phyloP scores from a whole-genome alignment of 2,329 filamentous ascomycete genomes.

The Phialophora verrucosa region DNA sequence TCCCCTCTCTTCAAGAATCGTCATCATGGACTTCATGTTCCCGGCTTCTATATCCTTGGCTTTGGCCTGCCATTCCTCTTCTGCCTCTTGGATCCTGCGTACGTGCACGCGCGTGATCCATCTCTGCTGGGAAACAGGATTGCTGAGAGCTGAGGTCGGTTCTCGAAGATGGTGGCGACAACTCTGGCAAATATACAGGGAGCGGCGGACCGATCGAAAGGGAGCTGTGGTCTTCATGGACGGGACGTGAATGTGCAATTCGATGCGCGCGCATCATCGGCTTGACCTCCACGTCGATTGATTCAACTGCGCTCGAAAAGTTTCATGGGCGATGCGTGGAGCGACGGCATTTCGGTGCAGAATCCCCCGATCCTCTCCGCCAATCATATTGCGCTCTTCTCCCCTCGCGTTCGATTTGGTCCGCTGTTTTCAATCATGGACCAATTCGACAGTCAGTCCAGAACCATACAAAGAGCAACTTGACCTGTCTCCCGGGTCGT shows the following conservation, averaged over 20 bases:
- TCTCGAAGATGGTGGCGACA: slow-evolving; percentile 25
- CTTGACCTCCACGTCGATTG: background rate
- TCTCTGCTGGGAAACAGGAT: slow-evolving; percentile 37
- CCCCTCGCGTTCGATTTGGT: background rate
- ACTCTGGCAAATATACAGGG: slow-evolving; percentile 28
- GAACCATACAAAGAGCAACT: background rate
- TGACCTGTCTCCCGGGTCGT: background rate
- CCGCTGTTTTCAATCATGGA: background rate
- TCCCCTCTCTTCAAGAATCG: slow-evolving; percentile 54
- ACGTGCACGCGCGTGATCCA: slow-evolving; percentile 48
- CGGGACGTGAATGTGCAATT: background rate
- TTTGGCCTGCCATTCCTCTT: slow-evolving; percentile 48
- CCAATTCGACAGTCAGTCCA: background rate
- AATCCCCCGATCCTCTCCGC: background rate
- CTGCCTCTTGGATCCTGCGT: slow-evolving; percentile 47
- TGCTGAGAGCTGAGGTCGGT: background rate
- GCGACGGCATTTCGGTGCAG: slow-evolving; percentile 1
- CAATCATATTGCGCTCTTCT: background rate
- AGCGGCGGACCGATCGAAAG: slow-evolving; percentile 19
- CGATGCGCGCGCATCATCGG: background rate
- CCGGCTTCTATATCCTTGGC: slow-evolving; percentile 53
- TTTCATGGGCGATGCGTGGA: background rate
- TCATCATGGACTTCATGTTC: slow-evolving; percentile 51
- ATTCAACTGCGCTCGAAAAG: slow-evolving; percentile 15
- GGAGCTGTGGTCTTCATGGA: slow-evolving; percentile 21